Percentiles rank a stretch among this genome's conserved stretches.
Evolutionary conservation across 2,329 filamentous ascomycete genomes (phyloP).

Genomic region (Zymoseptoria pseudotritici): DNA sequence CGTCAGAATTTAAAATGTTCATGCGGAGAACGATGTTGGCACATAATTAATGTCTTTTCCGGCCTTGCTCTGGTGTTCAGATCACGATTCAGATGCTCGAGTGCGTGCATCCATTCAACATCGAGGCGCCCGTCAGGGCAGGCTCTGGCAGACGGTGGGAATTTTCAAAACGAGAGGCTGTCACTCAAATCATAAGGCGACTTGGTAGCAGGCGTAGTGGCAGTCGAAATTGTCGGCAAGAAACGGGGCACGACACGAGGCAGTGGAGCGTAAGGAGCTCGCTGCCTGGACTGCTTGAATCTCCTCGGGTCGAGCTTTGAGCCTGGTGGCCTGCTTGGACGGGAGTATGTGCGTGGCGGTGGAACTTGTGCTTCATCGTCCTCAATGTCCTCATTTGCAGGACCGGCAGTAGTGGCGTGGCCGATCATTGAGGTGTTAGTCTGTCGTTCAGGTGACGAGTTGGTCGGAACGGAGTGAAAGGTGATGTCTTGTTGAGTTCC

Average conservation of each 20-base stretch:
- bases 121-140: neutral
- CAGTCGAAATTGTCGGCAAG: neutral
- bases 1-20: neutral
- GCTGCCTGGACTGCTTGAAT: neutral
- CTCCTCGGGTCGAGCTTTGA: neutral
- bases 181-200: neutral
- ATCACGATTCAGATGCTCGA: no score
- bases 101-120: no score
- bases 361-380: neutral
- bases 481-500: neutral
- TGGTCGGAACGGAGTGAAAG: neutral
- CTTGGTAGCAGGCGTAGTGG: neutral
- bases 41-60: neutral
- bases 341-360: neutral
- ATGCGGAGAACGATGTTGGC: neutral
- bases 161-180: neutral
- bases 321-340: neutral
- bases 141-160: neutral
- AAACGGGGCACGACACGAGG: neutral
- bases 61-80: neutral
- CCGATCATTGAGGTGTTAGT: conserved; percentile 10
- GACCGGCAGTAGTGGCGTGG: conserved; percentile 8
- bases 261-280: neutral
- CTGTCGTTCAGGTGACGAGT: neutral
- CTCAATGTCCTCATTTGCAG: conserved; percentile 4